Conservation (phyloP, 2,329 filamentous ascomycete species). For the Alternaria infectoria region DNA sequence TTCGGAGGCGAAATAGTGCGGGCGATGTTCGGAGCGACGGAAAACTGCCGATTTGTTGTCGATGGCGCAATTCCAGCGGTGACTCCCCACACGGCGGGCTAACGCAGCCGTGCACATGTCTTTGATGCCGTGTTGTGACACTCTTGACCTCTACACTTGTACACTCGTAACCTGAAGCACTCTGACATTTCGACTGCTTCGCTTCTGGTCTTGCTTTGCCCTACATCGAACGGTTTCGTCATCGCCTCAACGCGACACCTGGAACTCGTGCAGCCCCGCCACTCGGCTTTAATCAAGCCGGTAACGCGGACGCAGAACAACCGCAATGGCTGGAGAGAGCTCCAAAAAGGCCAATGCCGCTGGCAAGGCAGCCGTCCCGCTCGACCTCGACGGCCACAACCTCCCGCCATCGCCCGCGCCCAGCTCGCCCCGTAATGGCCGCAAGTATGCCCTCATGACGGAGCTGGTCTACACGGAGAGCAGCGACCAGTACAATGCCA, state of each 20-base stretch:
- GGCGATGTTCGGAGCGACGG: constrained; percentile 29
- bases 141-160: constrained; percentile 6
- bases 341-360: constrained; percentile 46
- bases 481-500: constrained; percentile 96
- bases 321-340: constrained; percentile 41
- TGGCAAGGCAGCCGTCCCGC: constrained; percentile 49
- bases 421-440: constrained; percentile 84
- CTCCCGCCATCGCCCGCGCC: constrained; percentile 76
- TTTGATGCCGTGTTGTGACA: constrained; percentile 11
- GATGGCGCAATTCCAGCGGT: constrained; percentile 46
- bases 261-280: constrained; percentile 10
- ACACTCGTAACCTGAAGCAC: neutral
- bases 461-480: constrained; percentile 96
- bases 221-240: constrained; percentile 8
- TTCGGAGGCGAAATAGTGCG: constrained; percentile 3
- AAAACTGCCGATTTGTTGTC: constrained; percentile 31
- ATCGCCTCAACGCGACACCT: constrained; percentile 26
- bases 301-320: constrained; percentile 16
- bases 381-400: constrained; percentile 49
- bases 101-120: constrained; percentile 33
- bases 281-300: constrained; percentile 14
- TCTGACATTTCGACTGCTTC: neutral
- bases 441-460: constrained; percentile 91
- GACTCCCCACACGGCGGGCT: constrained; percentile 38
- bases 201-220: neutral